These are phyloP conservation scores for Geotrichum reessii DNA, from an alignment of 1,139 yeast species.

Conservation along the genomic window DNA sequence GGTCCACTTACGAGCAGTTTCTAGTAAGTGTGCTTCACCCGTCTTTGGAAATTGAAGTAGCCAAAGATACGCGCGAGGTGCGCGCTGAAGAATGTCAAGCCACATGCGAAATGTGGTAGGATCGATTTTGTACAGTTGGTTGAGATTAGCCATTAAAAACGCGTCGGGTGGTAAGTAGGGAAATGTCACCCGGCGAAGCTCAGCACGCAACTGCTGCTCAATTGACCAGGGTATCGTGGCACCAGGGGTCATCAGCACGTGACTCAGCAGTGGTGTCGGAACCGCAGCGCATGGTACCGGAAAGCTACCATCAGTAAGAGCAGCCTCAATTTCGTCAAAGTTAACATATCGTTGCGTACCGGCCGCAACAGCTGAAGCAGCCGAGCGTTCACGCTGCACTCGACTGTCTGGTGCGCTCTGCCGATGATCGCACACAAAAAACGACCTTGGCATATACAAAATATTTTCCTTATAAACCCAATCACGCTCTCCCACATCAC, in stretches of 20 bases:
- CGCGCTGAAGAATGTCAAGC: constrained; percentile 30
- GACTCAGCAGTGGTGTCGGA: neutral
- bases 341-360: neutral
- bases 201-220: constrained; percentile 26
- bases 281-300: neutral
- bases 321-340: constrained; percentile 9
- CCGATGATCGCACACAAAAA: constrained; percentile 36
- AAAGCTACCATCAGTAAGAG: neutral
- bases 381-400: constrained; percentile 14
- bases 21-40: constrained; percentile 29
- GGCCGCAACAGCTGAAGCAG: neutral
- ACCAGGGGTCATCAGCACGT: constrained; percentile 14
- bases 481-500: constrained; percentile 1
- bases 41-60: constrained; percentile 34
- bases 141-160: constrained; percentile 34
- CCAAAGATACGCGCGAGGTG: constrained; percentile 35
- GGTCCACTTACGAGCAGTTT: constrained; percentile 32
- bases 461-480: constrained; percentile 30
- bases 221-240: constrained; percentile 25
- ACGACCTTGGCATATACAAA: constrained; percentile 33
- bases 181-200: constrained; percentile 29
- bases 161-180: constrained; percentile 30
- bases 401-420: constrained; percentile 33
- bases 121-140: constrained; percentile 36
- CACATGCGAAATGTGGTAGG: constrained; percentile 33